Conservation (phyloP, 805 yeast species). For the Blastobotrys mokoenaii region DNA sequence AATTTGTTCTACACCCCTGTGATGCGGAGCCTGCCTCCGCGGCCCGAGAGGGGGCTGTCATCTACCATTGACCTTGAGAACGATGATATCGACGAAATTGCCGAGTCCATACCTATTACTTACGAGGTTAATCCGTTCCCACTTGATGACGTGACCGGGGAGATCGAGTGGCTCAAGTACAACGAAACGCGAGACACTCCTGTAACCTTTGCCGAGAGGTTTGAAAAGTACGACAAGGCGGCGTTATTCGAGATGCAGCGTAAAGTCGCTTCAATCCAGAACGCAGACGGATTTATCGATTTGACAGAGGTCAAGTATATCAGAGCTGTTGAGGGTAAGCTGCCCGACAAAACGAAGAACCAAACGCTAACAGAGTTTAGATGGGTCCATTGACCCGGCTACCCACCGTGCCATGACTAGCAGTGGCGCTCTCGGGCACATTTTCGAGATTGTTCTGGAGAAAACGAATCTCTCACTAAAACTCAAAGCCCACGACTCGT, state of each 20-base stretch:
- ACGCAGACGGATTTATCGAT: slow-evolving; percentile 57
- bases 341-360: neutral
- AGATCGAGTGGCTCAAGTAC: slow-evolving; percentile 51
- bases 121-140: slow-evolving; percentile 49
- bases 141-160: slow-evolving; percentile 36
- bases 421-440: slow-evolving; percentile 32
- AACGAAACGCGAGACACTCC: slow-evolving; percentile 24
- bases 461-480: slow-evolving; percentile 33
- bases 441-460: slow-evolving; percentile 41
- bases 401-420: no score
- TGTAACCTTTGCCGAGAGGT: slow-evolving; percentile 27
- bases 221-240: slow-evolving; percentile 40
- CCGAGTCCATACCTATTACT: slow-evolving; percentile 28
- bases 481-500: slow-evolving; percentile 47
- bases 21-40: slow-evolving; percentile 50
- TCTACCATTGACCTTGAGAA: slow-evolving; percentile 24
- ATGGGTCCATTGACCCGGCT: no score
- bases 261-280: slow-evolving; percentile 43
- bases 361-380: neutral
- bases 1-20: slow-evolving; percentile 51
- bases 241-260: slow-evolving; percentile 66
- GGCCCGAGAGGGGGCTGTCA: slow-evolving; percentile 28
- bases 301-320: slow-evolving; percentile 37
- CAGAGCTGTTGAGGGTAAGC: slow-evolving; percentile 7
- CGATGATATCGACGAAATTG: slow-evolving; percentile 15